A percentile compares a stretch with the other conserved stretches of the same genome.
Evolutionary conservation across 441 rosid genomes (phyloP).

Genomic region (Pelargonium exstipulatum): DNA sequence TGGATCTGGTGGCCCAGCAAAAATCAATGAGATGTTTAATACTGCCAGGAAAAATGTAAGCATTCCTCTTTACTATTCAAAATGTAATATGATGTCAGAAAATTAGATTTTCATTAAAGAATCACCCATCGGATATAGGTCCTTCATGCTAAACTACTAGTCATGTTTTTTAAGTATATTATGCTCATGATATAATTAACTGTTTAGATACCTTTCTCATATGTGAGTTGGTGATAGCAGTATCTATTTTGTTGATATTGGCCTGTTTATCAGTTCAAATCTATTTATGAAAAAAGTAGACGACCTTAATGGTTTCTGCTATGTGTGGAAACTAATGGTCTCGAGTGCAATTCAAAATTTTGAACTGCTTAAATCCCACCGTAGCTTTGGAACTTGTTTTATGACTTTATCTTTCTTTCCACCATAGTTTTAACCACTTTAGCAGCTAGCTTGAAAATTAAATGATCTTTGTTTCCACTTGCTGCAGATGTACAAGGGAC

Average conservation of each 20-base stretch:
- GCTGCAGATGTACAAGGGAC: not conserved
- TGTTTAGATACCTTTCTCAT: not conserved
- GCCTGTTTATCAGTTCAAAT: not conserved
- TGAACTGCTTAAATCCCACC: not conserved
- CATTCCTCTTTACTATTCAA: slow-evolving; percentile 1
- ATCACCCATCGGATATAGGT: not conserved
- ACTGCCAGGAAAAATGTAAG: slow-evolving; percentile 90
- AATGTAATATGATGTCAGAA: not conserved
- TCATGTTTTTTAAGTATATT: not conserved
- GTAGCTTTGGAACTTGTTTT: not conserved
- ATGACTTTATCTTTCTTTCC: not conserved
- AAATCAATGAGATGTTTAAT: slow-evolving; percentile 89
- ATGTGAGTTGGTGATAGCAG: not conserved
- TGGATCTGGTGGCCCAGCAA: slow-evolving; percentile 86
- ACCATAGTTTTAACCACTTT: not conserved
- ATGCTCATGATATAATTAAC: not conserved
- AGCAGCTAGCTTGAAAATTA: not conserved
- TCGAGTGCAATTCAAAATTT: not conserved
- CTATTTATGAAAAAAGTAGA: not conserved
- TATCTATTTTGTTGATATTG: not conserved
- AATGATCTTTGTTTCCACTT: not conserved
- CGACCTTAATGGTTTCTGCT: not conserved
- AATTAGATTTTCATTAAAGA: not conserved
- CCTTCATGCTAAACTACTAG: not conserved
- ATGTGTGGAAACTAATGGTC: not conserved